phyloP scores from a whole-genome alignment of 176 grass and related monocot species.

The Cenchrus purpureus region DNA sequence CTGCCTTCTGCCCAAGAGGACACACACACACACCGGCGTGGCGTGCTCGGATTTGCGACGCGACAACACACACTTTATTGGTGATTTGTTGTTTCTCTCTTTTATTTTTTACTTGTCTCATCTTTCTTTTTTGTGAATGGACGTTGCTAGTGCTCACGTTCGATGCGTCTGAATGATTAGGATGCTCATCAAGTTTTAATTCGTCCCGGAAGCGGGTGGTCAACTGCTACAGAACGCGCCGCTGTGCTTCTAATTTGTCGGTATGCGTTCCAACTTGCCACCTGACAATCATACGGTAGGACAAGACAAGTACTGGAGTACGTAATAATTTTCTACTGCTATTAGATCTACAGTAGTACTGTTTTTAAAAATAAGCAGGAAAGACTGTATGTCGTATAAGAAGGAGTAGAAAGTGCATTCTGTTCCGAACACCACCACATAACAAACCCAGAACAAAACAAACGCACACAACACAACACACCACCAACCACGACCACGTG shows the following conservation, averaged over 20 bases:
- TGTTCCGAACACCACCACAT: too few species aligned
- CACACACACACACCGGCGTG: not conserved
- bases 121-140: not conserved
- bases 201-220: not conserved
- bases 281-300: not conserved
- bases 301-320: not conserved
- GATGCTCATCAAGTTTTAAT: not conserved
- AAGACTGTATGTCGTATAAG: too few species aligned
- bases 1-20: not conserved
- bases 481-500: too few species aligned
- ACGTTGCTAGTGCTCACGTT: too few species aligned
- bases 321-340: not conserved
- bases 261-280: not conserved
- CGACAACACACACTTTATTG: not conserved
- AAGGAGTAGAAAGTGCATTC: too few species aligned
- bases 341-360: too few species aligned
- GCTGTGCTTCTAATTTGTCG: conserved; percentile 30
- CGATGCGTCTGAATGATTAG: not conserved
- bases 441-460: too few species aligned
- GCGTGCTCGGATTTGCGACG: not conserved
- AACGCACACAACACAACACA: too few species aligned
- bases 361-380: too few species aligned
- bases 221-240: not conserved
- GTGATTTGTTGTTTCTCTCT: too few species aligned
- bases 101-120: too few species aligned